Conservation (phyloP, 2,329 filamentous ascomycete genomes). For the Ramularia collo-cygni region DNA sequence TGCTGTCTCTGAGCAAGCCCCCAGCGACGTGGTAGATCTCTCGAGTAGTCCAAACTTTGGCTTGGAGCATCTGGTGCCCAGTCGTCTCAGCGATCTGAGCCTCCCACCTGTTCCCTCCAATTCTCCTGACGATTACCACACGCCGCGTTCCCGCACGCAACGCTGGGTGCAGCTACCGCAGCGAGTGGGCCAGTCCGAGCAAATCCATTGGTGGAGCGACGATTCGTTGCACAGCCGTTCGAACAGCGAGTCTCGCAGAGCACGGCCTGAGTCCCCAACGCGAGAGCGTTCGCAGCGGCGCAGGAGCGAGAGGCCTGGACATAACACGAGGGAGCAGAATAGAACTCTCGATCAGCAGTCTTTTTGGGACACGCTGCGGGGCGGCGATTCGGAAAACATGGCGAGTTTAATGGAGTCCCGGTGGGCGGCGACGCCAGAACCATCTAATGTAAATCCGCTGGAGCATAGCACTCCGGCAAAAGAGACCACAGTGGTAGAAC, state of each 20-base stretch:
- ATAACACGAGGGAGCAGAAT: conserved; percentile 39
- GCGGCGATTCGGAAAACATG: conserved; percentile 33
- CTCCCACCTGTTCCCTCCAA: conserved; percentile 4
- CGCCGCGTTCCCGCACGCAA: conserved; percentile 26
- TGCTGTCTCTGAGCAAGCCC: conserved; percentile 25
- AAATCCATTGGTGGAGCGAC: conserved; percentile 77
- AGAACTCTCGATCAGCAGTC: conserved; percentile 45
- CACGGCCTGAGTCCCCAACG: conserved; percentile 8
- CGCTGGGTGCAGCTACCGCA: conserved; percentile 28
- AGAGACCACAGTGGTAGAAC: conserved; percentile 5
- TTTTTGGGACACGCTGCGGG: conserved; percentile 39
- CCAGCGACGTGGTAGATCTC: conserved; percentile 18
- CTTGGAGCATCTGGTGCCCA: conserved; percentile 30
- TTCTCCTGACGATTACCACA: conserved; percentile 19
- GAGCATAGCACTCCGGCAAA: conserved; percentile 6
- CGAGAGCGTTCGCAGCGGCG: conserved; percentile 5
- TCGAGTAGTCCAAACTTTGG: conserved; percentile 28
- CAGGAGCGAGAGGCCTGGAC: conserved; percentile 20
- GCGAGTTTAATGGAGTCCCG: conserved; percentile 27
- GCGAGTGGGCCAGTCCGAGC: conserved; percentile 17
- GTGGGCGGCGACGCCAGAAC: conserved; percentile 25
- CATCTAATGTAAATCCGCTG: conserved; percentile 5
- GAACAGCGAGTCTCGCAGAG: conserved; percentile 37
- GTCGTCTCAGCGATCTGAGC: conserved; percentile 22
- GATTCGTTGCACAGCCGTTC: conserved; percentile 55